phyloP scores from a whole-genome alignment of 768 basidiomycete genomes.

The Mycena kentingensis region DNA sequence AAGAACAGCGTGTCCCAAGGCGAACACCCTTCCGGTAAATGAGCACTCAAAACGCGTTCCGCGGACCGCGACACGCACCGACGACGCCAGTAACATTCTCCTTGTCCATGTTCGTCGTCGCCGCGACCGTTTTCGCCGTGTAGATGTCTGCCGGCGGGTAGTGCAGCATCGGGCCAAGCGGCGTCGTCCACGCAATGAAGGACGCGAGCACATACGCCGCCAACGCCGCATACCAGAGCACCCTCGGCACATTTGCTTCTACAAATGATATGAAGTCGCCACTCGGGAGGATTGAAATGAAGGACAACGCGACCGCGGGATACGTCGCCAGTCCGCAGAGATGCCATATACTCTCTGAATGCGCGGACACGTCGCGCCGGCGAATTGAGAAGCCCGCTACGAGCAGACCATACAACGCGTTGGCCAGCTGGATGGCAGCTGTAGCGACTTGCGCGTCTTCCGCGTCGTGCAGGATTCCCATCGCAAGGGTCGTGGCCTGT shows the following conservation, averaged over 20 bases:
- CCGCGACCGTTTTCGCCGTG: constrained; percentile 63
- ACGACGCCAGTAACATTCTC: constrained; percentile 75
- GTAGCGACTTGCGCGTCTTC: constrained; percentile 34
- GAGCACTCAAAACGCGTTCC: not conserved
- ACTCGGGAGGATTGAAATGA: constrained; percentile 60
- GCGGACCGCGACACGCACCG: constrained; percentile 33
- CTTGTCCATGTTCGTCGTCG: constrained; percentile 60
- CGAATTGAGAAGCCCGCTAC: constrained; percentile 56
- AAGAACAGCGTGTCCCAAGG: constrained; percentile 72
- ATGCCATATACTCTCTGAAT: constrained; percentile 60
- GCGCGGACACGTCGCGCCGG: constrained; percentile 40
- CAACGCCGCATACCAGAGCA: constrained; percentile 57
- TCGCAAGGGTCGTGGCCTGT: constrained; percentile 58
- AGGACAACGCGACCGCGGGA: constrained; percentile 46
- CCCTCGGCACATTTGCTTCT: constrained; percentile 23
- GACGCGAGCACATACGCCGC: constrained; percentile 50
- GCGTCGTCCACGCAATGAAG: constrained; percentile 51
- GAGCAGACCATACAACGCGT: constrained; percentile 60
- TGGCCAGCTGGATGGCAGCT: constrained; percentile 48
- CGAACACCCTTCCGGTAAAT: constrained; percentile 47
- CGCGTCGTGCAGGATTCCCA: constrained; percentile 42
- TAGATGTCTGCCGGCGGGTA: constrained; percentile 77
- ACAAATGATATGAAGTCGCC: constrained; percentile 35
- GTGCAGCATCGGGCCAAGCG: constrained; percentile 73
- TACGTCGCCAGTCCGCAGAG: constrained; percentile 56